Evolutionary conservation across 352 stramenopile genomes (phyloP), one percentile per base, ranked within the genome.

Genomic region (Peronospora belbahrii): DNA sequence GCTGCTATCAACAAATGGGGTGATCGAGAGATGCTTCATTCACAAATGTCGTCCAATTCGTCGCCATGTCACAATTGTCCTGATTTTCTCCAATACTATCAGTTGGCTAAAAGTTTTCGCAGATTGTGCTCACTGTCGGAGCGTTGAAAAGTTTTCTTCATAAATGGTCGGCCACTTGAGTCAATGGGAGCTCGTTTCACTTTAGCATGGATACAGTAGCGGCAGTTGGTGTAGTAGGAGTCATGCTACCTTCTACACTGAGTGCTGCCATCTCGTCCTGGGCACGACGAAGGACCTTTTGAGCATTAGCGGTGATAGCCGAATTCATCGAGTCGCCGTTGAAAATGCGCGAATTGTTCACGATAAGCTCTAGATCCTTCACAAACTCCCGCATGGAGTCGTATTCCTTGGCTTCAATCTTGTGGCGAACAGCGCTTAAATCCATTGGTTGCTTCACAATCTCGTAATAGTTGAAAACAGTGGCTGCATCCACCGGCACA

Each of bases 361-460:
- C 74, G 24, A 92, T 86, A n/a, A 90, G 62, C 57, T 92, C 81
- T 27, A 92, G 52, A 38, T 92, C 81, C 48, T 86, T 86, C 38
- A 90, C 70, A 27, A 92, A 92, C n/a, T 87, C 74, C 6, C 78
- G 75, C 72, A 88, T 86, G 42, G 78, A 88, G 45, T 85, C 76
- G 59, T 92, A 92, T 45, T 74, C 54, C 33, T 71, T 65, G 0
- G 72, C 58, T 8, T 73, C 50, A 14, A 85, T 81, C 55, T 92
- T 92, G 39, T 59, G 62, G 34, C 67, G 64, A 58, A 92, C 80
- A 13, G 69, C 59, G 23, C 63, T 70, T 38, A 92, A 53, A 50
- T 92, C 81, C 75, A 92, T 90, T 6, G 81, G 81, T 25, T 88
- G 78, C 58, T 92, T 92, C 56, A 92, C 84, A 43, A 92, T 74